Conservation (phyloP, 2,329 filamentous ascomycete species). For the Sclerotinia minor region DNA sequence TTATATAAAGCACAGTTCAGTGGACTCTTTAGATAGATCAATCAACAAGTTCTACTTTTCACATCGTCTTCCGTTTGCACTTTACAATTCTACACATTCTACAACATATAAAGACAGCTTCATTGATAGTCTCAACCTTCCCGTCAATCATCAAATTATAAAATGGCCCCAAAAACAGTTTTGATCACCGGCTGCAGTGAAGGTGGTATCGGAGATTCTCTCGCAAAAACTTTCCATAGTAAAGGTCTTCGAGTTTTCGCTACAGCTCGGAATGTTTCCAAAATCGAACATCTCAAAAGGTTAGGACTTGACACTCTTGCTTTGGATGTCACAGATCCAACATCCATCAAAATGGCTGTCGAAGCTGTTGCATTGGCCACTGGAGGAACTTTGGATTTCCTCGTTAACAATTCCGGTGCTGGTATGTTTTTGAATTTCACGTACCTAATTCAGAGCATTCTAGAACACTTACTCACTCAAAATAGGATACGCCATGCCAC, state of each 20-base stretch:
- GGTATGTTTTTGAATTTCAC: slow-evolving; percentile 26
- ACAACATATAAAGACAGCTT: background rate
- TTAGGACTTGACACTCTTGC: slow-evolving; percentile 41
- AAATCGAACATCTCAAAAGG: slow-evolving; percentile 38
- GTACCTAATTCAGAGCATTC: slow-evolving; percentile 27
- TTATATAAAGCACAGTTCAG: background rate
- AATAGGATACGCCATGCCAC: slow-evolving; percentile 36
- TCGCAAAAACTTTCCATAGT: slow-evolving; percentile 44
- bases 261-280: slow-evolving; percentile 44
- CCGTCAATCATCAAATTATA: background rate
- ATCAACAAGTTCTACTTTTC: background rate
- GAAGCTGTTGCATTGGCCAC: slow-evolving; percentile 41
- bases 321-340: slow-evolving; percentile 45
- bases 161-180: slow-evolving; percentile 33
- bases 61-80: background rate
- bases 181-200: slow-evolving; percentile 46
- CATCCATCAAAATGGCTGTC: slow-evolving; percentile 43
- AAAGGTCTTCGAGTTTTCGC: slow-evolving; percentile 46
- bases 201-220: slow-evolving; percentile 46
- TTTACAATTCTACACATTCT: slow-evolving; percentile 8
- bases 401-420: slow-evolving; percentile 49
- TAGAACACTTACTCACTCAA: slow-evolving; percentile 28
- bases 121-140: background rate
- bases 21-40: background rate
- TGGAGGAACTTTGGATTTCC: slow-evolving; percentile 44